Conservation (phyloP, 2,329 filamentous ascomycete species). For the Aspergillus caelatus region DNA sequence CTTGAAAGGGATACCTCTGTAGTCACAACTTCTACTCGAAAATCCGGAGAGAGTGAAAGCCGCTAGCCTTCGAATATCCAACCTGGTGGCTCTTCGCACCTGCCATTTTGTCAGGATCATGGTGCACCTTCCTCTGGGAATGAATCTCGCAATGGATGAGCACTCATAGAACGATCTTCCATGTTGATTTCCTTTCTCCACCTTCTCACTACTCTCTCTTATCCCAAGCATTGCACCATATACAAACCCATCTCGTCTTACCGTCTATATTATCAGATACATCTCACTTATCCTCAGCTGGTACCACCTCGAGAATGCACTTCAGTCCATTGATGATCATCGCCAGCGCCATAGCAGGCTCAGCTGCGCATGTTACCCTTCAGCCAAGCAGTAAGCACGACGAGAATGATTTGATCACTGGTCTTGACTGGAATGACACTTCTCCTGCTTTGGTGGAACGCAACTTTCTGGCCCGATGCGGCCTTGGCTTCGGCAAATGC, state of each 20-base stretch:
- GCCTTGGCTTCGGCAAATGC: slow-evolving; percentile 38
- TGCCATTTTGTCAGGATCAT: neutral
- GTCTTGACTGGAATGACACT: neutral
- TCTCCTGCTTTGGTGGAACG: slow-evolving; percentile 16
- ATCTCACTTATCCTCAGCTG: slow-evolving; percentile 6
- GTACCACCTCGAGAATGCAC: slow-evolving; percentile 25
- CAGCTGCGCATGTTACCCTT: slow-evolving; percentile 19
- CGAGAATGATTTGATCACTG: slow-evolving; percentile 2
- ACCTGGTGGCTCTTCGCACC: neutral
- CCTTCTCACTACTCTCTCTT: slow-evolving; percentile 11
- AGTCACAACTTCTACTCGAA: neutral
- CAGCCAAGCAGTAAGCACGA: slow-evolving; percentile 1
- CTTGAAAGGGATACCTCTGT: too few species aligned
- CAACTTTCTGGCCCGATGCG: slow-evolving; percentile 35
- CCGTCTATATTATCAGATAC: slow-evolving; percentile 25
- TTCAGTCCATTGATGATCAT: slow-evolving; percentile 17
- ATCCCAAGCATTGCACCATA: slow-evolving; percentile 8
- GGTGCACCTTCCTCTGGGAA: neutral
- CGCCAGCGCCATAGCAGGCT: slow-evolving; percentile 16
- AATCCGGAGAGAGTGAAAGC: neutral
- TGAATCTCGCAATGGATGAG: neutral
- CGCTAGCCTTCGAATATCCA: neutral
- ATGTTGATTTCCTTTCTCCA: slow-evolving; percentile 1
- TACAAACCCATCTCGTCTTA: slow-evolving; percentile 22
- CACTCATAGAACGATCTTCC: neutral